Conservation (phyloP, 345 rosid species). For the Brassica juncea region DNA sequence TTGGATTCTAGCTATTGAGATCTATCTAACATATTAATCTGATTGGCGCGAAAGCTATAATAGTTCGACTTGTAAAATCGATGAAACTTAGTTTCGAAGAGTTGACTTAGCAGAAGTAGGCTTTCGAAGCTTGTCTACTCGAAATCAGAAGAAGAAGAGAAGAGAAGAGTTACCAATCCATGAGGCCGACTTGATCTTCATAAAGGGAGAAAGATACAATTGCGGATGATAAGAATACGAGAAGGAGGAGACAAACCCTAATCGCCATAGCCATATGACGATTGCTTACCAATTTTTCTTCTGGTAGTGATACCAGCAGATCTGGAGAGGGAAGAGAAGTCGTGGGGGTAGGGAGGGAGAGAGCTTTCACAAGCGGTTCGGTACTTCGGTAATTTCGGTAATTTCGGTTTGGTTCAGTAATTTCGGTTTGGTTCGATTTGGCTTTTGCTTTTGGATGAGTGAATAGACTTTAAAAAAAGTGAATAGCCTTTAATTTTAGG, state of each 20-base stretch:
- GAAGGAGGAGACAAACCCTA: slow-evolving; percentile 42
- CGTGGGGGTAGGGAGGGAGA: slow-evolving; percentile 21
- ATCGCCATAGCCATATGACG: slow-evolving; percentile 59
- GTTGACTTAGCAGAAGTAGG: not conserved
- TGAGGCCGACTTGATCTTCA: slow-evolving; percentile 96
- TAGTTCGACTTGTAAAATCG: not conserved
- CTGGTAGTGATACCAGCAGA: slow-evolving; percentile 25
- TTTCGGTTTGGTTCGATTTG: no score
- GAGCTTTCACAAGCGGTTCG: slow-evolving; percentile 8
- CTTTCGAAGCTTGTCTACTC: not conserved
- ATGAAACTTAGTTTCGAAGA: not conserved
- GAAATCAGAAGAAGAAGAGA: slow-evolving; percentile 16
- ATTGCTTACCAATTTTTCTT: slow-evolving; percentile 23
- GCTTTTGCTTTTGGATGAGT: no score
- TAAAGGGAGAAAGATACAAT: slow-evolving; percentile 57
- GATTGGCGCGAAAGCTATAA: not conserved
- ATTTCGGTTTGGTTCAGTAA: not conserved
- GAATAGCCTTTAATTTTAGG: no score
- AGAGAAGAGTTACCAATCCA: slow-evolving; percentile 70
- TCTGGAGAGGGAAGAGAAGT: slow-evolving; percentile 29
- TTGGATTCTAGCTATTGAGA: not conserved
- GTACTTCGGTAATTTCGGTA: not conserved
- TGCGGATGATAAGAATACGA: slow-evolving; percentile 49
- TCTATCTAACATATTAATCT: not conserved
- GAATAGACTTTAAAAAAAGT: no score